Base-by-base conservation (phyloP, 2,329 filamentous ascomycete genomes). In the Colletotrichum chrysophilum region DNA sequence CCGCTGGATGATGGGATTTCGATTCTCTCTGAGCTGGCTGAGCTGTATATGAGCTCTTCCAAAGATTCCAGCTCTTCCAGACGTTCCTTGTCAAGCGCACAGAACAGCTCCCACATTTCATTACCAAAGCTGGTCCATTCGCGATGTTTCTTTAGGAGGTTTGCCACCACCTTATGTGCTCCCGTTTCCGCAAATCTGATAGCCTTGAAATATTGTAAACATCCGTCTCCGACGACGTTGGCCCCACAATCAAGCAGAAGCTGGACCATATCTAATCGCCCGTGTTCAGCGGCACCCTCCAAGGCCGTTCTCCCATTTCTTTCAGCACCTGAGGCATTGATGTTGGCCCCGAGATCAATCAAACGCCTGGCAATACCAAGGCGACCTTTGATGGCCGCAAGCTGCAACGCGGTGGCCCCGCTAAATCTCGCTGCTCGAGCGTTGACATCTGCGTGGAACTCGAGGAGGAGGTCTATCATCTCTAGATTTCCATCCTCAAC, bases 161-260 rank as follows among this genome's bases (percentile, higher is more conserved):
- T 9, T 3, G 13, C 12, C 21, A 56, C 52, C 24, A 10, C 52
- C 1, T 2, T 3, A 1, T 56, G 24, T 5, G 0, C 13, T 28
- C 4, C 0, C 0, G 0, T 0, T 14, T 4, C 0, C 28, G 14
- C 55, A 28, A 58, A 58, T 5, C 2, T 58, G 14, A 58, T 24
- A 0, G 55, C 55, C 4, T 1, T 58, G 7, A 28, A 28, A 0
- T 58, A 58, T 3, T 58, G 24, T 2, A 18, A 18, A 4, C 24
- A 10, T 0, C 26, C 21, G 1, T 58, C 5, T 4, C 21, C 55
- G 2, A 4, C 3, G 16, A 28, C 14, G 0, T 10, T 3, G 0
- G 55, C 55, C 9, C 26, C 26, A 1, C 3, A 18, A 0, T 18
- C 16, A 12, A 58, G 2, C 0, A 58, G 55, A 28, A 58, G 0